Base-by-base conservation (phyloP, 2,329 filamentous ascomycete genomes). In the Didymella keratinophila region DNA sequence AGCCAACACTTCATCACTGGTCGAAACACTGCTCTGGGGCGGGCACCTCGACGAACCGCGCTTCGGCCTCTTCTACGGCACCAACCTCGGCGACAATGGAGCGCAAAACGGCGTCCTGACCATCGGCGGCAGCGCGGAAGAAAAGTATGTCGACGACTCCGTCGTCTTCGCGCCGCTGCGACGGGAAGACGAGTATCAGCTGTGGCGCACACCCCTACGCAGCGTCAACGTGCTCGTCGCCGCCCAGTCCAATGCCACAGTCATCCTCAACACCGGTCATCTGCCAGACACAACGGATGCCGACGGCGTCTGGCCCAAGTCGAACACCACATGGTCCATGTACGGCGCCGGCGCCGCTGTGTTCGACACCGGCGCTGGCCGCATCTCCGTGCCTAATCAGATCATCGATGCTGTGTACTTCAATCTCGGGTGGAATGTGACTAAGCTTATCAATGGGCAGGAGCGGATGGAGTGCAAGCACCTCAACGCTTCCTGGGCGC, bases 91-190 rank as follows among this genome's bases (percentile, higher is more conserved):
- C 5, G 47, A 62, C 39, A 20, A 36, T 3, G 64, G 56, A 0
- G 32, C 34, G 2, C 60, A 61, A n/a, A 55, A 68, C 47, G 65
- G 65, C 23, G 48, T 61, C 16, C 37, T 68, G 16, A 68, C 64
- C 5, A 49, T 68, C 37, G 65, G 64, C 23, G 56, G 50, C 28
- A 62, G 60, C 56, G 43, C 88, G 71, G 73, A 82, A 60, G 87
- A 85, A 36, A 69, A 81, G 65, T 89, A 89, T 70, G 81, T 82
- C 61, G 87, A 89, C 63, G 87, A 86, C 66, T 84, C 86, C 63
- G 84, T 89, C 52, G 84, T 85, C 55, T 68, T 55, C 47, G 39
- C 57, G 3, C 65, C 65, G 8, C 47, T 67, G 32, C 16, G 37
- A 1, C 58, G 58, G 34, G 61, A 63, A 20, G 51, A 52, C 6